phyloP scores from a whole-genome alignment of 2,329 filamentous ascomycete genomes.

The Paraphaeosphaeria sporulosa region DNA sequence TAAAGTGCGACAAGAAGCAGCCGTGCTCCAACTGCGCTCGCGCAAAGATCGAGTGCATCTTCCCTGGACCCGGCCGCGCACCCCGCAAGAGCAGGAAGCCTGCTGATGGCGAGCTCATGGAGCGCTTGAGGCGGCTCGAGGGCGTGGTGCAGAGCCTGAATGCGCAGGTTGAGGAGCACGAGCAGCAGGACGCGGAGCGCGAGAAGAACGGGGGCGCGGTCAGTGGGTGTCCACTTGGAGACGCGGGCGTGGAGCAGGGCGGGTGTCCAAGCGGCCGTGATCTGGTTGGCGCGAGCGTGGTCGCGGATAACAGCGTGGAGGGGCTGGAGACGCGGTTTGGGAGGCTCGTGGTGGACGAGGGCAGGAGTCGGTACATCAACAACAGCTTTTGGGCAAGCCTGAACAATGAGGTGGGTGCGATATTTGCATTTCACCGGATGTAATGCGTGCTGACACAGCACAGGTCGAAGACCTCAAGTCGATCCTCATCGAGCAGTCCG shows the following conservation, averaged over 20 bases:
- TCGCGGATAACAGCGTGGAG: constrained; percentile 42
- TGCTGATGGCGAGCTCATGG: constrained; percentile 74
- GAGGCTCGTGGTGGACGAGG: constrained; percentile 74
- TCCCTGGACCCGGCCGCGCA: constrained; percentile 76
- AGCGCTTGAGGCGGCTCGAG: constrained; percentile 75
- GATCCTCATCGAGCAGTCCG: constrained; percentile 67
- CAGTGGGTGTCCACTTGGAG: constrained; percentile 11
- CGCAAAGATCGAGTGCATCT: constrained; percentile 74
- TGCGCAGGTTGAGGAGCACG: constrained; percentile 46
- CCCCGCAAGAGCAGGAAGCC: constrained; percentile 73
- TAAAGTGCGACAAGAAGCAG: constrained; percentile 80
- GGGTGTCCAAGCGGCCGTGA: constrained; percentile 15
- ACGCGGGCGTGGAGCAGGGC: not conserved
- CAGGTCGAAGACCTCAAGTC: constrained; percentile 69
- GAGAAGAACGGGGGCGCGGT: constrained; percentile 28
- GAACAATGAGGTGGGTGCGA: constrained; percentile 70
- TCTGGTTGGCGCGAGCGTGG: constrained; percentile 25
- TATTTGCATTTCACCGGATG: not conserved
- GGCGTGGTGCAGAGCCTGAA: constrained; percentile 73
- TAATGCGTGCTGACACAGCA: constrained; percentile 12
- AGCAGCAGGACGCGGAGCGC: constrained; percentile 42
- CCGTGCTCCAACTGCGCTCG: constrained; percentile 78
- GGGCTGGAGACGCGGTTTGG: constrained; percentile 66
- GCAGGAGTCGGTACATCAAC: constrained; percentile 75
- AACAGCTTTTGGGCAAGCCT: constrained; percentile 79